A percentile compares a stretch with the other conserved stretches of the same genome.
These are phyloP conservation scores for Neltuma alba DNA, from an alignment of 306 rosid species.

Conservation along the genomic window DNA sequence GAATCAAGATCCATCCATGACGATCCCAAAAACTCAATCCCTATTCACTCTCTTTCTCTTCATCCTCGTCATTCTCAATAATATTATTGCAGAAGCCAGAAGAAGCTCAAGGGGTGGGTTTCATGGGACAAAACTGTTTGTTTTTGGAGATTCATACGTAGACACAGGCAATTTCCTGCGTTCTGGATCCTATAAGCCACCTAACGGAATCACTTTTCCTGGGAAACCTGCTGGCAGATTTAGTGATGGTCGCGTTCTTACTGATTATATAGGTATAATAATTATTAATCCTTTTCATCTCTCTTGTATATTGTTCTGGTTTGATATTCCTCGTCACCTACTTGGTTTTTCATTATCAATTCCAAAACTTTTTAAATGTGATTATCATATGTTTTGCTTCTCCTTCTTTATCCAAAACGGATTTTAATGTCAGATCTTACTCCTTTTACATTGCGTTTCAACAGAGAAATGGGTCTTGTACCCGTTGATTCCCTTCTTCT, in stretches of 20 bases:
- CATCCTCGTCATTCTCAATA: background rate
- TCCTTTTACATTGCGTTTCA: background rate
- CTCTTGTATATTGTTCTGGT: background rate
- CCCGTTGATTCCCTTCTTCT: no score
- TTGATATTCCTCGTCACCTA: background rate
- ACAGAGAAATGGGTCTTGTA: no score
- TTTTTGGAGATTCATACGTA: background rate
- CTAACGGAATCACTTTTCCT: slow-evolving; percentile 58
- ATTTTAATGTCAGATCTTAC: no score
- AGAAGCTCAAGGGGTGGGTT: background rate
- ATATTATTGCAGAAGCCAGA: background rate
- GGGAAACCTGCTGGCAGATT: slow-evolving; percentile 62
- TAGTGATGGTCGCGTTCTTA: slow-evolving; percentile 50
- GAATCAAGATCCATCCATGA: background rate
- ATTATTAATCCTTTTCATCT: background rate
- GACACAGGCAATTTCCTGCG: slow-evolving; percentile 38
- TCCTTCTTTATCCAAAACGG: background rate
- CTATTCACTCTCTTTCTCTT: background rate
- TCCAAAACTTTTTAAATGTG: background rate
- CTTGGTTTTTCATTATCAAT: background rate
- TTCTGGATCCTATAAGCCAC: slow-evolving; percentile 39
- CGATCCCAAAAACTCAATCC: background rate
- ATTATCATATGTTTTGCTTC: background rate
- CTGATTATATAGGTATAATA: slow-evolving; percentile 60
- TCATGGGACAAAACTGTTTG: slow-evolving; percentile 26